phyloP scores from a whole-genome alignment of 441 rosid species.

The Syzygium syzygioides region DNA sequence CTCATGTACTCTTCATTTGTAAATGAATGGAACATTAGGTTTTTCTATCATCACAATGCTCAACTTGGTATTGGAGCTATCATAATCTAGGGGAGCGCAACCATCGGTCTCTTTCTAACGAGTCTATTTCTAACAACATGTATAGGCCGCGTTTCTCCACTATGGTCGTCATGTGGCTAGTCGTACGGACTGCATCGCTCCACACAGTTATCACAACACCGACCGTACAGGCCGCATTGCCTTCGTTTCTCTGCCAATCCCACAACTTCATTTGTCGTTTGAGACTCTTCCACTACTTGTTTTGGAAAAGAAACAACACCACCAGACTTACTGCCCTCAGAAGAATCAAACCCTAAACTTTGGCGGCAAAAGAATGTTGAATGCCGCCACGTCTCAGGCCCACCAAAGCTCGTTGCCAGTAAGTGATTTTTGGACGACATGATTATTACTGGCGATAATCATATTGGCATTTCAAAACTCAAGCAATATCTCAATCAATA shows the following conservation, averaged over 20 bases:
- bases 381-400: too few species aligned
- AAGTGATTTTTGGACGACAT: too few species aligned
- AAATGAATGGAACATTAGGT: background rate
- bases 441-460: too few species aligned
- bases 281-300: background rate
- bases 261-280: background rate
- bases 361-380: background rate
- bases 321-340: background rate
- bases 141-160: background rate
- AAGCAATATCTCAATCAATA: too few species aligned
- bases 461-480: too few species aligned
- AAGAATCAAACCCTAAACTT: background rate
- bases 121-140: background rate
- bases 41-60: background rate
- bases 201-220: background rate
- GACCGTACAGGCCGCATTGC: background rate
- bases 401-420: too few species aligned
- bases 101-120: background rate
- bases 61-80: background rate
- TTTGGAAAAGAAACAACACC: background rate
- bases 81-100: background rate
- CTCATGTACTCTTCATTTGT: background rate
- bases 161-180: background rate
- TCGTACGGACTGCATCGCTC: background rate
- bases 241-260: background rate